Percentiles rank a stretch among this genome's conserved stretches.
These are phyloP conservation scores for Starmerella powellii DNA, from an alignment of 805 yeast species.

Conservation along the genomic window DNA sequence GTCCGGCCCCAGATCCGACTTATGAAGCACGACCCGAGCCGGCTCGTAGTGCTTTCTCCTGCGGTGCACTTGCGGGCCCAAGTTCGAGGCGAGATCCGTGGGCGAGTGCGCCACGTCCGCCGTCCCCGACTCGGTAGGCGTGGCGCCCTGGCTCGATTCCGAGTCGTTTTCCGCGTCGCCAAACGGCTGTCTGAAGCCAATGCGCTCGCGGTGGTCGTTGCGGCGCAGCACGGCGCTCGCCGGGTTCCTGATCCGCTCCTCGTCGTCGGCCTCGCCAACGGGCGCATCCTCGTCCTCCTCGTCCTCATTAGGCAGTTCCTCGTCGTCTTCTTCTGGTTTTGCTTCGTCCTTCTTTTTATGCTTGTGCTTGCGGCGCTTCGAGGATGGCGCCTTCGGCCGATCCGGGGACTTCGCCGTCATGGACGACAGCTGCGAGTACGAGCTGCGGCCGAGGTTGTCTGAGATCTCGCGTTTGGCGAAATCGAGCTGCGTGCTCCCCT, in stretches of 20 bases:
- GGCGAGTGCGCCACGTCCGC: conserved; percentile 2
- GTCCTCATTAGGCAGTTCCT: neutral
- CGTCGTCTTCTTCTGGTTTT: neutral
- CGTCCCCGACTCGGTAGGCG: conserved; percentile 9
- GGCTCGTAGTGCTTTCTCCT: conserved; percentile 22
- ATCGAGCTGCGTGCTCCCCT: conserved; percentile 6
- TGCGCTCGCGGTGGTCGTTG: conserved; percentile 22
- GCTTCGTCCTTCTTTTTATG: neutral
- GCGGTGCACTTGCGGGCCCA: conserved; percentile 1
- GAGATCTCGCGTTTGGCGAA: conserved; percentile 22
- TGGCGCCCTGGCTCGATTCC: conserved; percentile 2
- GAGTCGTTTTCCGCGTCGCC: conserved; percentile 4
- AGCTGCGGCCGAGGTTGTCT: conserved; percentile 9
- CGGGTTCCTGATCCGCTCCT: conserved; percentile 28
- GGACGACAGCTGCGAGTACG: conserved; percentile 18
- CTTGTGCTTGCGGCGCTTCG: conserved; percentile 1
- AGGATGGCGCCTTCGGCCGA: neutral
- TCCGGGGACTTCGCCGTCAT: conserved; percentile 15
- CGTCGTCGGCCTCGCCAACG: conserved; percentile 24
- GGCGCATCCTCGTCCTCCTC: conserved; percentile 9
- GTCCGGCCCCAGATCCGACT: conserved; percentile 11
- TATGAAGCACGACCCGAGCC: conserved; percentile 22
- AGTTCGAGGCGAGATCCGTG: neutral
- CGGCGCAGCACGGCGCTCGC: conserved; percentile 26
- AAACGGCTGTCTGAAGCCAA: conserved; percentile 23